Conservation (phyloP, 352 stramenopile genomes). For the Globisporangium heterothallicum region DNA sequence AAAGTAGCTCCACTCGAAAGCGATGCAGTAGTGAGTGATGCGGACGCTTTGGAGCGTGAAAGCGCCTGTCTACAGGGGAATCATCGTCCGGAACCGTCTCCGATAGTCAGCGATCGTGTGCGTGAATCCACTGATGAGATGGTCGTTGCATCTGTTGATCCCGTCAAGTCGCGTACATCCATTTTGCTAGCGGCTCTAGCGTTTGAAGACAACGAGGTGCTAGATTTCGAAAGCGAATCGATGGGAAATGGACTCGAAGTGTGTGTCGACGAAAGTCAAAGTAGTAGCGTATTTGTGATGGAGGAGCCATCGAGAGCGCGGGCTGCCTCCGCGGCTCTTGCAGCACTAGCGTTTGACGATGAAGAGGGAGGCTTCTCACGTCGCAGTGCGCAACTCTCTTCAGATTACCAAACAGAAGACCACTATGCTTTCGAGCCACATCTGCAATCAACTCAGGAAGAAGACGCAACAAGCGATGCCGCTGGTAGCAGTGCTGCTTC, state of each 20-base stretch:
- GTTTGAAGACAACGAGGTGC: neutral
- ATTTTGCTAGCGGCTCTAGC: neutral
- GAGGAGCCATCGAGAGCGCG: neutral
- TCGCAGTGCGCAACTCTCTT: too few species aligned
- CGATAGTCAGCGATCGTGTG: too few species aligned
- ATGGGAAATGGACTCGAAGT: neutral
- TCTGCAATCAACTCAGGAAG: too few species aligned
- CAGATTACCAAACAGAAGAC: neutral
- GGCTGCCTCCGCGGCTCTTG: constrained; percentile 11
- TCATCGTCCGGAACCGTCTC: too few species aligned
- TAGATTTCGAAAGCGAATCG: neutral
- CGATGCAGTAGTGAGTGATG: neutral
- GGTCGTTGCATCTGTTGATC: too few species aligned
- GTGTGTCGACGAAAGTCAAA: too few species aligned
- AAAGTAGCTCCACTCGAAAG: too few species aligned
- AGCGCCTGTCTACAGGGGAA: neutral
- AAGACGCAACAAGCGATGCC: neutral
- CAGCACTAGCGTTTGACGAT: constrained; percentile 14
- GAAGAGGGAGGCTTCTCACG: constrained; percentile 1
- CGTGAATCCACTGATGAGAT: too few species aligned
- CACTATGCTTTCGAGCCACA: neutral
- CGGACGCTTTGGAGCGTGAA: neutral
- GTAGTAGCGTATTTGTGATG: neutral
- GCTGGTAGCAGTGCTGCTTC: neutral
- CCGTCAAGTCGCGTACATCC: neutral